phyloP scores from a whole-genome alignment of 495 filamentous ascomycete species.

The Chaetomium fimeti region DNA sequence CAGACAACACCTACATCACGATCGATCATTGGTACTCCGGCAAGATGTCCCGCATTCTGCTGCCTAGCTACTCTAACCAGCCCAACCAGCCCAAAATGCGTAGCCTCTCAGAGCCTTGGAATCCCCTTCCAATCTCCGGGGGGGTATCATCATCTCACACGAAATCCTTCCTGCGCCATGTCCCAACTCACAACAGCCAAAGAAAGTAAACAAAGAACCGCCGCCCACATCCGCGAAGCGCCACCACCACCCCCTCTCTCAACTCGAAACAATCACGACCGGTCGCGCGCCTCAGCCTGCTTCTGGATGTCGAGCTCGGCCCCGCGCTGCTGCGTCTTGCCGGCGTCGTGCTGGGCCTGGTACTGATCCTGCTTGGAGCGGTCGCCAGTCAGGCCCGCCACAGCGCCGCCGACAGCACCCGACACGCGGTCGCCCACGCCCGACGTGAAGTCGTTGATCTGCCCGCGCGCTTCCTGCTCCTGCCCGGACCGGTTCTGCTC shows the following conservation, averaged over 20 bases:
- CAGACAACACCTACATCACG: neutral
- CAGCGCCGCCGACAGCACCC: conserved; percentile 67
- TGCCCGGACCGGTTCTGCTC: conserved; percentile 80
- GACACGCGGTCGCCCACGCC: conserved; percentile 70
- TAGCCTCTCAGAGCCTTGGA: neutral
- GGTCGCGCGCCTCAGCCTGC: conserved; percentile 46
- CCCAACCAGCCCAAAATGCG: neutral
- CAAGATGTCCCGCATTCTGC: neutral
- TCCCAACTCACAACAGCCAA: neutral
- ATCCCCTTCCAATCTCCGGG: neutral
- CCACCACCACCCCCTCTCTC: too few species aligned
- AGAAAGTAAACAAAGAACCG: neutral
- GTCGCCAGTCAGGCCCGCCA: conserved; percentile 72
- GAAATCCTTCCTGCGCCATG: neutral
- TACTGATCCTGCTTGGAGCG: conserved; percentile 57
- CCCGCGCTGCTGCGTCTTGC: conserved; percentile 82
- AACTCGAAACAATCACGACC: neutral
- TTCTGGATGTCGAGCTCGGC: conserved; percentile 81
- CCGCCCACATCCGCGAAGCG: too few species aligned
- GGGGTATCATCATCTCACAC: conserved; percentile 1
- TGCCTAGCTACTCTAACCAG: neutral
- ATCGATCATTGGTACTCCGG: neutral
- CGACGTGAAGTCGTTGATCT: conserved; percentile 70
- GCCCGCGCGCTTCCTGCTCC: conserved; percentile 78
- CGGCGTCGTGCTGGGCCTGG: conserved; percentile 70